Base-by-base conservation (phyloP, 345 rosid species). In the Gossypium mustelinum region DNA sequence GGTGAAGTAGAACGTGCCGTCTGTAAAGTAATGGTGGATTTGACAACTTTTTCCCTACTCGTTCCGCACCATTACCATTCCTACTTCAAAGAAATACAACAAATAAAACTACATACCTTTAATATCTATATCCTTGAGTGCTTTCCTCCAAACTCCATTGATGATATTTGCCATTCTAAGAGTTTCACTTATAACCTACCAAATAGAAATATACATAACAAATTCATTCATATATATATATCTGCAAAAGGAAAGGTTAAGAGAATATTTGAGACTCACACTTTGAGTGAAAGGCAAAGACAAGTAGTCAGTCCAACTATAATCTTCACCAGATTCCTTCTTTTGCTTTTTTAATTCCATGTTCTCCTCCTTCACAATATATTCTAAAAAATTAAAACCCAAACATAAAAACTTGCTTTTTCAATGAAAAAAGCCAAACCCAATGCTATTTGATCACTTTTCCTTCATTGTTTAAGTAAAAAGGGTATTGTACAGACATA, bases 71-170 rank as follows among this genome's bases (percentile, higher is more conserved):
- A 1, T 34, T 5, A 5, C 41, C 41, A 34, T 34, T 34, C 41
- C 7, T 34, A 34, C 41, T 34, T 41, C 0, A 43, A 29, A 59
- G 14, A 7, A 44, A 59, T 22, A 2, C 18, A 11, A 5, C 13
- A 20, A 34, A 27, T 57, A 7, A 47, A 63, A 39, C 54, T 69
- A 88, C 41, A 34, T 34, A 34, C 98, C 99, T 89, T 93, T 90
- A 66, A 95, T 91, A 60, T 91, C 92, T 3, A 89, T 89, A 75
- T 93, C 98, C 70, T 87, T 91, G 55, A 85, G 84, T 78, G 99
- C 91, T 78, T 93, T 95, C 80, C 99, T 93, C 98, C 98, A 95
- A 16, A 95, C 96, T 9, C 84, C 99, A 65, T 92, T 95, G 57
- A 95, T 93, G 55, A 95, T 93, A 73, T 93, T 95, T 60, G 91